Base-by-base conservation (phyloP, 164 flowering plant genomes). In the Vitis cinerea region DNA sequence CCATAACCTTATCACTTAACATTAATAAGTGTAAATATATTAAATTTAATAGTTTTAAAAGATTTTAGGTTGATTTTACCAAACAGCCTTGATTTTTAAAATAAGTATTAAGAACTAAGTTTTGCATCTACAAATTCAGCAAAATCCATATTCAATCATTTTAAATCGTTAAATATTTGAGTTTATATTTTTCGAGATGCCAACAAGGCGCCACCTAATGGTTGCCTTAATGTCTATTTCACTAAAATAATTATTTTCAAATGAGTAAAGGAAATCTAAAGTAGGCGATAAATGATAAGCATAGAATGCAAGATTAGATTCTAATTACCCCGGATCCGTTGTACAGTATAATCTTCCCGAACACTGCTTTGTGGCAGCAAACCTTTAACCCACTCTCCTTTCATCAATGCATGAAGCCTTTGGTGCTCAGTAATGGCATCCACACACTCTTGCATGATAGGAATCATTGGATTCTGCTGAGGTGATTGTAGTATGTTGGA, bases 401-500 rank as follows among this genome's bases (percentile, higher is more conserved):
- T 94, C 88, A 88, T 83, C 83, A 94, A 80, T 10, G 90, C 87
- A 67, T 78, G 91, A 72, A 92, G 96, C 83, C 88, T 84, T 75
- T 92, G 99, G 80, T 94, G 98, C 71, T 92, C 98, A 48, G 96
- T 88, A 73, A 92, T 91, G 62, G 96, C 97, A 85, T 94, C 93
- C n/a, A 94, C 79, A 71, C 94, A 90, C 72, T 87, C 94, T 76
- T 92, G 97, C 76, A 92, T 83, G 30, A 81, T 56, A 64, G 94
- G 89, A 49, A 85, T 12, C 66, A 72, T 52, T 44, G 84, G 71
- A 72, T 80, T 84, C 60, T 92, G 90, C 73, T 83, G 92, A 31
- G 74, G 83, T 31, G 79, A 68, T 64, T 84, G 94, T 66, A 81
- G 96, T 65, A 65, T 63, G 79, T 72, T 81, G 71, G 80, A 82